Evolutionary conservation across 2,329 filamentous ascomycete genomes (phyloP).

Genomic region (Endoconidiophora polonica): DNA sequence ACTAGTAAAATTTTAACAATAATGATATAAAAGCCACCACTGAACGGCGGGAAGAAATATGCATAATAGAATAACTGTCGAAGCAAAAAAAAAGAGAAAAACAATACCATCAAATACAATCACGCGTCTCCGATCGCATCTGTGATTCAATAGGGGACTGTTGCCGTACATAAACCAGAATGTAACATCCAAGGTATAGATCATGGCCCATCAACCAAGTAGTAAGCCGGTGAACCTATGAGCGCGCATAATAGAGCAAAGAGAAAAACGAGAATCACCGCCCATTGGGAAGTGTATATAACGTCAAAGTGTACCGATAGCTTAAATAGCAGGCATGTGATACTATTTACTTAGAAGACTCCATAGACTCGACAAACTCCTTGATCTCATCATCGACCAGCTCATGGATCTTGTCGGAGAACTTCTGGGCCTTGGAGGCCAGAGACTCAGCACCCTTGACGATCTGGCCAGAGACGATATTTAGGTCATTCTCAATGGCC

Average conservation of each 20-base stretch:
- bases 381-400: constrained; percentile 44
- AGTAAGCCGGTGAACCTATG: not conserved
- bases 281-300: too few species aligned
- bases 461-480: constrained; percentile 40
- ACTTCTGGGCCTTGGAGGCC: constrained; percentile 40
- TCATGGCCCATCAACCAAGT: not conserved
- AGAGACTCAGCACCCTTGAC: constrained; percentile 36
- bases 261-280: not conserved
- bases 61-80: too few species aligned
- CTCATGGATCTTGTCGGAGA: constrained; percentile 46
- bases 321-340: too few species aligned
- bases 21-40: too few species aligned
- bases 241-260: constrained; percentile 1
- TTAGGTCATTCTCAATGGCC: constrained; percentile 43
- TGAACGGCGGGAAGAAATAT: too few species aligned
- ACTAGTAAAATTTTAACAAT: too few species aligned
- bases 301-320: too few species aligned
- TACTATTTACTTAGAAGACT: not conserved
- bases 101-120: not conserved
- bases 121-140: too few species aligned
- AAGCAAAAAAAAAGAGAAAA: too few species aligned
- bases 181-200: too few species aligned
- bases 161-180: too few species aligned
- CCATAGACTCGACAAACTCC: constrained; percentile 25
- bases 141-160: too few species aligned